A percentile compares a stretch with the other conserved stretches of the same genome.
phyloP scores from a whole-genome alignment of 2,329 filamentous ascomycete genomes.

The Calonectria ilicicola region DNA sequence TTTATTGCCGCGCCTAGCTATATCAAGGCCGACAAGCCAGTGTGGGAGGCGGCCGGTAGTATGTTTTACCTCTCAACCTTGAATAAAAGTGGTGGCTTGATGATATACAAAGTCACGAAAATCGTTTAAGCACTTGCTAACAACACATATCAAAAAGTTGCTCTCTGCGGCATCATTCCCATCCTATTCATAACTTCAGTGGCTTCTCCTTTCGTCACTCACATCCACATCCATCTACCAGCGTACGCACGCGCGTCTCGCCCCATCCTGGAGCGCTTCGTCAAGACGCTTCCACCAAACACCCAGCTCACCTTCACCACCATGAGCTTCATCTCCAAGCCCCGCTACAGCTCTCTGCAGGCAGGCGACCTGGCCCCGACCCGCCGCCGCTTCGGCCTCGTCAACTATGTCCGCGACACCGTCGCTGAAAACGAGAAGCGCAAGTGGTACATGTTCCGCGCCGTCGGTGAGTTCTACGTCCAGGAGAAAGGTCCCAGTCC shows the following conservation, averaged over 20 bases:
- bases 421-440: constrained; percentile 48
- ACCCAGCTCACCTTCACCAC: constrained; percentile 65
- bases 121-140: background rate
- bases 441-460: constrained; percentile 55
- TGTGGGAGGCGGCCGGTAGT: constrained; percentile 52
- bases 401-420: constrained; percentile 55
- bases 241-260: constrained; percentile 72
- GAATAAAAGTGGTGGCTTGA: background rate
- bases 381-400: constrained; percentile 50
- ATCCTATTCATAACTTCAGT: constrained; percentile 73
- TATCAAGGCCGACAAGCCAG: constrained; percentile 54
- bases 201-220: constrained; percentile 78
- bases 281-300: constrained; percentile 58
- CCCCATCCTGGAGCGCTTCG: constrained; percentile 65
- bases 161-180: constrained; percentile 72
- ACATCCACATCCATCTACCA: constrained; percentile 78
- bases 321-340: constrained; percentile 67
- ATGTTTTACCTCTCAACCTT: constrained; percentile 36
- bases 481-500: constrained; percentile 42
- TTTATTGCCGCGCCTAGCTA: constrained; percentile 73
- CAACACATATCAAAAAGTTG: constrained; percentile 55
- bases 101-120: background rate
- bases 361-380: constrained; percentile 51
- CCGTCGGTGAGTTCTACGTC: constrained; percentile 54
- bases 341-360: constrained; percentile 59